These are phyloP conservation scores for Paxillus ammoniavirescens DNA, from an alignment of 768 basidiomycete genomes.

Conservation along the genomic window DNA sequence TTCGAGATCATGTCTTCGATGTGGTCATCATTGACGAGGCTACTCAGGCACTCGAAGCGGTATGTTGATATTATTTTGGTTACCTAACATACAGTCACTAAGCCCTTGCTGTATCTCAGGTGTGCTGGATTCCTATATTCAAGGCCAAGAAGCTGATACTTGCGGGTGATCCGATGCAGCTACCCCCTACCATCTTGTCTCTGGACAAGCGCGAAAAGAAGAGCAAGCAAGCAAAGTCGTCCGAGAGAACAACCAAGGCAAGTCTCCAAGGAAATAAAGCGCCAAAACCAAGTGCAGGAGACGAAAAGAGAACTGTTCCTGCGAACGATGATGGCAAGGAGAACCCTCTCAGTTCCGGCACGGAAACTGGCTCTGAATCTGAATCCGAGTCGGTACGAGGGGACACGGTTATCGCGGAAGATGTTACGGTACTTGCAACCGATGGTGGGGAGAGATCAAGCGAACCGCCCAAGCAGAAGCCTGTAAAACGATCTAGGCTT, in stretches of 20 bases:
- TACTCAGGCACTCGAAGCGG: conserved; percentile 94
- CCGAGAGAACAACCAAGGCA: neutral
- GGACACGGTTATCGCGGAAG: conserved; percentile 21
- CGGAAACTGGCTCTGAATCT: conserved; percentile 10
- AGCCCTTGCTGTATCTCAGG: conserved; percentile 1
- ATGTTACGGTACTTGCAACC: conserved; percentile 2
- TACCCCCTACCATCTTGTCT: conserved; percentile 90
- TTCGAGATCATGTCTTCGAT: conserved; percentile 80
- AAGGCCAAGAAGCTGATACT: conserved; percentile 88
- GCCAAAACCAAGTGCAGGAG: neutral
- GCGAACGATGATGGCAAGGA: conserved; percentile 1
- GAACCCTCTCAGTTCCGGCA: conserved; percentile 2
- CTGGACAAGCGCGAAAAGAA: conserved; percentile 43
- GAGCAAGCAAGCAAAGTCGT: conserved; percentile 3
- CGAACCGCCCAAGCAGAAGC: conserved; percentile 9
- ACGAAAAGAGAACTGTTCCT: neutral
- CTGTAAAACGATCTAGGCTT: conserved; percentile 27
- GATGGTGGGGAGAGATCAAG: conserved; percentile 2
- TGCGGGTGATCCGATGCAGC: conserved; percentile 94
- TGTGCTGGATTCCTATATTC: conserved; percentile 93
- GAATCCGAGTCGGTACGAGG: conserved; percentile 20
- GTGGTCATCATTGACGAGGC: conserved; percentile 97
- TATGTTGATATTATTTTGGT: conserved; percentile 33
- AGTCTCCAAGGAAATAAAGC: neutral
- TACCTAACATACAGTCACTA: neutral